Conservation (phyloP, 78 protist species). For the Dictyostelium brefeldianum region DNA sequence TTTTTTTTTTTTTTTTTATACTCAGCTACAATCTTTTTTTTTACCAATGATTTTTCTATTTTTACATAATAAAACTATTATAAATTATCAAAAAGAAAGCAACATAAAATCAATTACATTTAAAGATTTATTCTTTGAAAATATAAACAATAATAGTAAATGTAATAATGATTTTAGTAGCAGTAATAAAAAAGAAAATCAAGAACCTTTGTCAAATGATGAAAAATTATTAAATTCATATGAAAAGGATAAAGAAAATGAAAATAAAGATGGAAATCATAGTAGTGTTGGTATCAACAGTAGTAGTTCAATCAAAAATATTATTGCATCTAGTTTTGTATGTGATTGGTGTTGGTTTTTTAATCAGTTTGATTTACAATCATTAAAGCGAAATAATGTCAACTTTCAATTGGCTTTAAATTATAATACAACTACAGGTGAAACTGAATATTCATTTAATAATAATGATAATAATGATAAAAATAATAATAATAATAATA, state of each 20-base stretch:
- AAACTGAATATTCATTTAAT: neutral
- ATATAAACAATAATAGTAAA: neutral
- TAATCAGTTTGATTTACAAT: neutral
- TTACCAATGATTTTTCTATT: too few species aligned
- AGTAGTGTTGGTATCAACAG: too few species aligned
- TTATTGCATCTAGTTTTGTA: constrained; percentile 26
- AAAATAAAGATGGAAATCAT: neutral
- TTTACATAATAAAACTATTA: too few species aligned
- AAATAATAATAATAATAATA: neutral
- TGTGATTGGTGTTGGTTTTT: constrained; percentile 50
- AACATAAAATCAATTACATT: neutral
- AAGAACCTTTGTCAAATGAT: neutral
- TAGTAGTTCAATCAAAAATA: neutral
- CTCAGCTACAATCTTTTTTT: neutral
- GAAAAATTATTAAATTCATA: neutral
- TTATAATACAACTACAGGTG: neutral
- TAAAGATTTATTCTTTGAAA: neutral
- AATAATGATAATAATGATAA: too few species aligned
- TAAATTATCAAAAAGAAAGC: neutral
- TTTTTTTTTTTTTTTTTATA: too few species aligned
- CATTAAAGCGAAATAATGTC: neutral
- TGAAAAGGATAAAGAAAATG: neutral
- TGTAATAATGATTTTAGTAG: neutral
- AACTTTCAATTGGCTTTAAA: neutral
- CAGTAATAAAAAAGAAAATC: neutral